Base-by-base conservation (phyloP, 2,329 filamentous ascomycete genomes). In the Chaetomiaceae sp. region DNA sequence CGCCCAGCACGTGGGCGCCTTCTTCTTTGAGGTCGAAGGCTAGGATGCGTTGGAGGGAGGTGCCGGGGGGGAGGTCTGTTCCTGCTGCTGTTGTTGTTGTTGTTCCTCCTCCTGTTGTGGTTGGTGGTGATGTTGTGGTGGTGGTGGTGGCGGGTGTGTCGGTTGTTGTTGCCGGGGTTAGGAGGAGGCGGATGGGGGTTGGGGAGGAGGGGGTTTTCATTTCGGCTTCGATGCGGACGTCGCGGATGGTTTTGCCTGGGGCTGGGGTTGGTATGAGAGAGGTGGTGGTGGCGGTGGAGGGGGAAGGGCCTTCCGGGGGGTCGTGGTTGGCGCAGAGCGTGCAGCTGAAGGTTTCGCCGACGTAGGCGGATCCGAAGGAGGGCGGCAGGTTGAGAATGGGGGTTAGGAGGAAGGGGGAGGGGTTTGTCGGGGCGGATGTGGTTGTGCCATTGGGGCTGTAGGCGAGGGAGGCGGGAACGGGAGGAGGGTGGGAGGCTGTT, bases 261-360 rank as follows among this genome's bases (percentile, higher is more conserved):
- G n/a, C n/a, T n/a, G n/a, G n/a, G n/a, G n/a, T n/a, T n/a, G n/a
- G n/a, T n/a, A n/a, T n/a, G n/a, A n/a, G n/a, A n/a, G n/a, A n/a
- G n/a, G n/a, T 3, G 37, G n/a, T 3, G 39, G n/a, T 31, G 16
- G 20, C 6, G 35, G 25, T n/a, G 19, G n/a, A 35, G 25, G 38
- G 25, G 6, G 25, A 10, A 27, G 25, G 25, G 25, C 25, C n/a
- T n/a, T 50, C 27, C 19, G 62, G 40, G 70, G 71, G 54, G 70
- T 97, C 92, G 66, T 96, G 92, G 73, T 96, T 96, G n/a, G 88
- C 91, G 70, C 91, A 96, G 19, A 97, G 77, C 1, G 92, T 96
- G 70, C 93, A 99, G 57, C 86, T 85, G 70, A 99, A 97, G 0
- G 86, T 89, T 72, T 97, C 91, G 61, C 93, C 93, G 17, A 97